Base-by-base conservation (phyloP, 768 basidiomycete species). In the Serendipita vermifera region DNA sequence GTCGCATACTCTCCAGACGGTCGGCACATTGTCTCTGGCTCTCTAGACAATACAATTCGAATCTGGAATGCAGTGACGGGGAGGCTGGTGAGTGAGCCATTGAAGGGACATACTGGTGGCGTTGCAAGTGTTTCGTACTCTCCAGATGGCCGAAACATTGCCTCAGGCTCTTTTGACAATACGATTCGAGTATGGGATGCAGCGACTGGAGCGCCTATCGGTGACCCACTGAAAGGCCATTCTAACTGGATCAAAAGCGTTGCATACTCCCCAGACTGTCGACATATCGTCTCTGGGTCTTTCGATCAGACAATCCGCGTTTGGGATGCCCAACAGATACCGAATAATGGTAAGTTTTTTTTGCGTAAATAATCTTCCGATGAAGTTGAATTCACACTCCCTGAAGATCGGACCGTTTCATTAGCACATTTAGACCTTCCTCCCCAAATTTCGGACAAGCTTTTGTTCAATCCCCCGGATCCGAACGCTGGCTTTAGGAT, bases 11-110 rank as follows among this genome's bases (percentile, higher is more conserved):
- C 68, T 5, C 60, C 39, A 14, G 62, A 69, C 29, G 65, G 68
- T 0, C 57, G 59, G 51, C 62, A 62, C 14, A 58, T 68, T 20
- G 59, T 68, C 33, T 69, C 69, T 6, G 62, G 64, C 0, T 64
- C 62, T 1, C 51, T 56, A 0, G 68, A 68, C 13, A 39, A 55
- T 38, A 65, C 59, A 3, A 62, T 70, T 27, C 68, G 66, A 31
- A 59, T 70, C 2, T 70, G 68, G 67, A 66, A 69, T 51, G 39
- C 63, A 0, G 64, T 66, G 46, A 64, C 66, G 9, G 62, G 58
- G 2, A 32, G 51, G n/a, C n/a, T n/a, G n/a, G n/a, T n/a, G n/a
- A 29, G 26, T 24, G 69, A 65, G 22, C 43, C 13, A 17, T n/a
- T 55, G 4, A 58, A 60, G 0, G 60, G 63, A 0, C 69, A 70